Evolutionary conservation across 1,284 basidiomycete species (phyloP), one percentile per base, ranked within the genome.

Genomic region (Leccinum pachyderme): DNA sequence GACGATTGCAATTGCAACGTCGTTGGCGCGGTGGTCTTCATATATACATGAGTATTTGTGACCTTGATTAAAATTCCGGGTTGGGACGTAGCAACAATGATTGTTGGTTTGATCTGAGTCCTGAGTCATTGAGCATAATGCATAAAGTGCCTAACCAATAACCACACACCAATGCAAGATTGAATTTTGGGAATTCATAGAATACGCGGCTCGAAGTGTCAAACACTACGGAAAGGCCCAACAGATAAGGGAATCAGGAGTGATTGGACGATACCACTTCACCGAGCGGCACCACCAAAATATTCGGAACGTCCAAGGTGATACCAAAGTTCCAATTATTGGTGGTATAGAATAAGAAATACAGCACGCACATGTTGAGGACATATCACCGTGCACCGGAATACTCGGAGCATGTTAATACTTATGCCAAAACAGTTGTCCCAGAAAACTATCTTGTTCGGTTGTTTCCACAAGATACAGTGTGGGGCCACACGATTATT

Each of bases 161-260:
- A 55, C 22, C 5, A 25, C 48, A 13, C 51, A 59, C 57, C 45
- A 32, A n/a, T 18, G 46, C 18, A 35, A 46, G 2, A 22, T 5
- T 31, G n/a, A 45, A 46, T 27, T 37, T 18, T 2, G 57, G 51
- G 8, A 58, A 51, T 9, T 24, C 12, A 7, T 58, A 58, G 29
- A 53, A 51, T 5, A 2, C 2, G 3, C 33, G 56, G 4, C 49
- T 53, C 15, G 41, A 28, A 2, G 18, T 53, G 49, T 51, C 46
- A 11, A 59, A 59, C 2, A 46, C 35, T 28, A 51, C 33, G 7
- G n/a, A 12, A 18, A 24, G 18, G 7, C 7, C 9, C 9, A 9
- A 8, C 4, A 49, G 32, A n/a, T 0, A 46, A 18, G 56, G 2
- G 25, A 56, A 56, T 7, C 7, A 28, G 6, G 47, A 33, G 15